These are phyloP conservation scores for Silybum marianum DNA, from an alignment of 129 eudicot genomes.

Conservation along the genomic window DNA sequence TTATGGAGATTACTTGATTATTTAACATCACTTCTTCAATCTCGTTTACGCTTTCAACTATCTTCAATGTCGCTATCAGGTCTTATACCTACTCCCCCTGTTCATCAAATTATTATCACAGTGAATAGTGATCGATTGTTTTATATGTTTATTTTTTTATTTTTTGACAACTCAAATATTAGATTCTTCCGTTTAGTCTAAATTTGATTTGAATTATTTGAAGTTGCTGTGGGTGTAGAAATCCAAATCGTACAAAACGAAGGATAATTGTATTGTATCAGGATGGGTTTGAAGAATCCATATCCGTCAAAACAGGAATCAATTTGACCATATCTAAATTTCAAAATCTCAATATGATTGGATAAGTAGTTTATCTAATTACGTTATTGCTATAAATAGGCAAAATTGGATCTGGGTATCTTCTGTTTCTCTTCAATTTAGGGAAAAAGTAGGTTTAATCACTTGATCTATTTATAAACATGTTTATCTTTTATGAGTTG, in stretches of 20 bases:
- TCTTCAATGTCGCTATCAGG: constrained; percentile 29
- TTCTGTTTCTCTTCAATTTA: background rate
- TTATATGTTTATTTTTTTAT: background rate
- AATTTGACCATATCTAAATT: constrained; percentile 7
- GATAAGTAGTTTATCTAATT: constrained; percentile 2
- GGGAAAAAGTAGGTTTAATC: background rate
- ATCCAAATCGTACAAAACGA: background rate
- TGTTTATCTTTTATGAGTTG: background rate
- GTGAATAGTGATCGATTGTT: background rate
- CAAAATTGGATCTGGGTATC: constrained; percentile 19
- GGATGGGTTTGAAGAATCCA: background rate
- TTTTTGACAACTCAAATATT: background rate
- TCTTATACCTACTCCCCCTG: background rate
- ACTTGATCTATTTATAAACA: background rate
- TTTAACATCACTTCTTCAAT: background rate
- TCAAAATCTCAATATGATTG: constrained; percentile 2
- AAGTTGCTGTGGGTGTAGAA: background rate
- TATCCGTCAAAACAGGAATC: background rate
- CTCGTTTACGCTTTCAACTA: background rate
- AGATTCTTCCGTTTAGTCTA: background rate
- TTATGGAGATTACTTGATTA: background rate
- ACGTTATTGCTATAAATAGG: background rate
- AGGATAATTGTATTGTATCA: background rate
- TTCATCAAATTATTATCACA: background rate
- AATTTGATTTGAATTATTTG: background rate